Percentiles rank a stretch among this genome's conserved stretches.
These are phyloP conservation scores for Orobanche coerulescens DNA, from an alignment of 257 asterid species.

Conservation along the genomic window DNA sequence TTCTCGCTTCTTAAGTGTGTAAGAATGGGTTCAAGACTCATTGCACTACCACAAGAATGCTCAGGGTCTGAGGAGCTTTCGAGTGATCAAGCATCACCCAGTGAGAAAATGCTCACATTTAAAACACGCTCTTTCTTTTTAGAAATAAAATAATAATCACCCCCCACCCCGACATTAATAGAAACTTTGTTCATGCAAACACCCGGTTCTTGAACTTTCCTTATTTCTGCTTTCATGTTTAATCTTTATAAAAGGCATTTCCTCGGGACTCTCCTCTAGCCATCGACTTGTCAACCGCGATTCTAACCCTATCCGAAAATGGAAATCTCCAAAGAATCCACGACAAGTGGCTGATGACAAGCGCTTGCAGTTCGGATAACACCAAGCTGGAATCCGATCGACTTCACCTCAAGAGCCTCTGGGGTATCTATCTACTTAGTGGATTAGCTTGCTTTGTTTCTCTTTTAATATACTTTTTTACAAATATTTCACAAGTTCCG, in stretches of 20 bases:
- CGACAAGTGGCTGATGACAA: slow-evolving; percentile 80
- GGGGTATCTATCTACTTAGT: slow-evolving; percentile 67
- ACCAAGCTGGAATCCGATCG: slow-evolving; percentile 47
- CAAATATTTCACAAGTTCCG: slow-evolving; percentile 44
- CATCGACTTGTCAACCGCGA: slow-evolving; percentile 53
- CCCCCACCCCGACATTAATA: no score
- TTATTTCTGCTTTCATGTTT: slow-evolving; percentile 1
- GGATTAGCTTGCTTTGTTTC: slow-evolving; percentile 72
- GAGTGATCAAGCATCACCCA: no score
- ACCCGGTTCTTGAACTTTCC: background rate
- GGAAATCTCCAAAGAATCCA: slow-evolving; percentile 93
- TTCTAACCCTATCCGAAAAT: slow-evolving; percentile 69
- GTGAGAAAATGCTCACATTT: no score
- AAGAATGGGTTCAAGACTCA: background rate
- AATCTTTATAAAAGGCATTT: slow-evolving; percentile 55
- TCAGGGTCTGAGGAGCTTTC: no score
- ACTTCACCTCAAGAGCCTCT: slow-evolving; percentile 63
- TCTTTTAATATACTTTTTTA: slow-evolving; percentile 45
- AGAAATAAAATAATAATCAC: no score
- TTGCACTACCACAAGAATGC: no score
- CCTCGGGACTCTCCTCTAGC: slow-evolving; percentile 62
- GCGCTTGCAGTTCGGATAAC: slow-evolving; percentile 44
- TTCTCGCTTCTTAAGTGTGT: no score
- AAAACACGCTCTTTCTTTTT: no score
- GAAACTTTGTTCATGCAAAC: no score